A percentile compares a stretch with the other conserved stretches of the same genome.
phyloP scores from a whole-genome alignment of 2,329 filamentous ascomycete species.

The Hymenoscyphus occultus region DNA sequence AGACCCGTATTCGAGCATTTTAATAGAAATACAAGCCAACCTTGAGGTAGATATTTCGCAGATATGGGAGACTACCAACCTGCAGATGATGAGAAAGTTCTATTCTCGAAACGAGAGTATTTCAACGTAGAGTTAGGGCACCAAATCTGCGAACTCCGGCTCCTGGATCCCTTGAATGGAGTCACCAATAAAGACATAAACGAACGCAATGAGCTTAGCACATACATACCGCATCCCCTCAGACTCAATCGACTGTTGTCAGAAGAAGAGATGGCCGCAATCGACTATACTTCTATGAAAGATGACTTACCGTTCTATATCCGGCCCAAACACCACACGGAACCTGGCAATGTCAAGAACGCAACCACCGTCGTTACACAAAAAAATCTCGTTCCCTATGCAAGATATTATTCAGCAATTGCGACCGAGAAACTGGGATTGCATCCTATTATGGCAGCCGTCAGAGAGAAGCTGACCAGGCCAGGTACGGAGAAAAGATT shows the following conservation, averaged over 20 bases:
- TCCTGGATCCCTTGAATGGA: not conserved
- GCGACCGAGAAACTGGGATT: not conserved
- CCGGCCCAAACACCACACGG: not conserved
- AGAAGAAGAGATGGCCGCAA: not conserved
- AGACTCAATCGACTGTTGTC: not conserved
- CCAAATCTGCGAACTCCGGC: not conserved
- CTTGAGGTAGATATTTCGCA: not conserved
- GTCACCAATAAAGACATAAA: not conserved
- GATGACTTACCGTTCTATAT: not conserved
- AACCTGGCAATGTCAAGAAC: not conserved
- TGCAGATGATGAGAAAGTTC: not conserved
- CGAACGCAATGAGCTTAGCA: not conserved
- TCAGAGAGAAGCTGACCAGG: not conserved
- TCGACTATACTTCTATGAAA: not conserved
- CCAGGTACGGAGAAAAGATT: not conserved
- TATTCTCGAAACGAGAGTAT: not conserved
- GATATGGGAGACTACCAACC: not conserved
- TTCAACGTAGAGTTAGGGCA: not conserved
- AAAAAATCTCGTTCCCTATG: slow-evolving; percentile 1
- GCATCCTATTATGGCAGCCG: not conserved
- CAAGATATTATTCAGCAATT: not conserved
- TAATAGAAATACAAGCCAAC: not conserved
- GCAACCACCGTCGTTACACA: not conserved
- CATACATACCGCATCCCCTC: not conserved
- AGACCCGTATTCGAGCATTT: not conserved